Evolutionary conservation across 768 basidiomycete genomes (phyloP).

Genomic region (Mycena albidolilacea): DNA sequence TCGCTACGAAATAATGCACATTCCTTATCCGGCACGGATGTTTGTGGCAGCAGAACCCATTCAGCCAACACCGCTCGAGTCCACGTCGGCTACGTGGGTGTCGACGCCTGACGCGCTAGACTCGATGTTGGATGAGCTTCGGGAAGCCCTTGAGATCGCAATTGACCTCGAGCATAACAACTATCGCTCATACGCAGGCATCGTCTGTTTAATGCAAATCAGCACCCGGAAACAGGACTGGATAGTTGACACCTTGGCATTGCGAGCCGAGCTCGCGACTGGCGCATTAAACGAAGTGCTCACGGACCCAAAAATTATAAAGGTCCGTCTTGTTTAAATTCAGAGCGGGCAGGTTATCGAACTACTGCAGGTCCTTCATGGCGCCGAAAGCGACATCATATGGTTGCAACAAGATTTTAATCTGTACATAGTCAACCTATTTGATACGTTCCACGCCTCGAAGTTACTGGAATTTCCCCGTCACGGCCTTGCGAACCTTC

Average conservation of each 20-base stretch:
- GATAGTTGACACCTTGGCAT: conserved; percentile 84
- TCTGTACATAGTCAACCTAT: conserved; percentile 94
- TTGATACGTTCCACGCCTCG: conserved; percentile 97
- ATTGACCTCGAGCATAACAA: conserved; percentile 96
- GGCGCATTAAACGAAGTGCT: conserved; percentile 87
- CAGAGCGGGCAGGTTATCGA: neutral
- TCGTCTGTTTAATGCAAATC: conserved; percentile 95
- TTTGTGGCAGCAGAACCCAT: conserved; percentile 68
- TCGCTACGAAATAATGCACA: conserved; percentile 84
- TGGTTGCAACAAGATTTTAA: conserved; percentile 99
- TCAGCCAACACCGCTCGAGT: conserved; percentile 71
- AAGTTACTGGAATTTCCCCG: conserved; percentile 88
- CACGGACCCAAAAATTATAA: conserved; percentile 86
- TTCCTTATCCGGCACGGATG: conserved; percentile 79
- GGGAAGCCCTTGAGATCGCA: conserved; percentile 81
- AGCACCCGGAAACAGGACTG: conserved; percentile 89
- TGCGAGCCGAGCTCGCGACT: conserved; percentile 75
- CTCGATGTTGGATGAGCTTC: conserved; percentile 78
- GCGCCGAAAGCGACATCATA: conserved; percentile 92
- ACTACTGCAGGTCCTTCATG: conserved; percentile 86
- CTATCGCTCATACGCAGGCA: conserved; percentile 87
- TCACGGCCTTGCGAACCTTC: conserved; percentile 86
- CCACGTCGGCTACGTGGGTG: conserved; percentile 81
- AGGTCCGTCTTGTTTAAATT: conserved; percentile 63
- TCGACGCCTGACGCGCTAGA: conserved; percentile 69